These are phyloP conservation scores for Monascus purpureus DNA, from an alignment of 495 filamentous ascomycete species.

Conservation along the genomic window DNA sequence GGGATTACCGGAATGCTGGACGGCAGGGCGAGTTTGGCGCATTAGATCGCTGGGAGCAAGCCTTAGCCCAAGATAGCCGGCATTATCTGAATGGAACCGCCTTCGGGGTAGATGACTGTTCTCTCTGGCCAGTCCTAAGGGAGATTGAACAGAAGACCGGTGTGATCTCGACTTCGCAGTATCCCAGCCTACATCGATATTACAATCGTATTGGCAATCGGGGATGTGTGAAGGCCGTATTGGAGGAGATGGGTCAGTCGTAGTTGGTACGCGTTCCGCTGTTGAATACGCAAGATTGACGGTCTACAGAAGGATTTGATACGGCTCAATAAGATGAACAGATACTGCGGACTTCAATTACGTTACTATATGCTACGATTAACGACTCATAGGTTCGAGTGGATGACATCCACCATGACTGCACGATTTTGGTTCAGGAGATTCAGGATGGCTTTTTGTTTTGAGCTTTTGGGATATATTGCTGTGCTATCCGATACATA, in stretches of 20 bases:
- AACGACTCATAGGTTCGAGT: too few species aligned
- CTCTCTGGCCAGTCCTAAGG: conserved; percentile 56
- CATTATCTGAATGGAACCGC: conserved; percentile 42
- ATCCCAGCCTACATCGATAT: conserved; percentile 37
- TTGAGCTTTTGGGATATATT: too few species aligned
- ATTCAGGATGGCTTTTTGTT: too few species aligned
- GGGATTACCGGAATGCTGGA: conserved; percentile 7
- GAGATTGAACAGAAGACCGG: conserved; percentile 32
- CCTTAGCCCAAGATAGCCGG: conserved; percentile 18
- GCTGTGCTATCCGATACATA: too few species aligned
- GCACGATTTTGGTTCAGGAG: too few species aligned
- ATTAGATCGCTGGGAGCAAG: conserved; percentile 35
- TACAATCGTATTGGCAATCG: conserved; percentile 36
- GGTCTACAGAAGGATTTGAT: too few species aligned
- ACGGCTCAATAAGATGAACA: too few species aligned
- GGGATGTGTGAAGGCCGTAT: conserved; percentile 30
- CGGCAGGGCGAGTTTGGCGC: conserved; percentile 7
- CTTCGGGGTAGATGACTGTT: conserved; percentile 54
- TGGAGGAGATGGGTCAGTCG: conserved; percentile 24
- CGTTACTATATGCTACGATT: too few species aligned
- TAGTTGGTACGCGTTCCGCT: too few species aligned
- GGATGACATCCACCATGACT: too few species aligned
- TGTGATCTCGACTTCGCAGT: conserved; percentile 13
- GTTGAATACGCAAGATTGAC: too few species aligned
- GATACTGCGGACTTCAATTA: too few species aligned